Evolutionary conservation across 257 asterid species (phyloP).

Genomic region (Solanum neorickii): DNA sequence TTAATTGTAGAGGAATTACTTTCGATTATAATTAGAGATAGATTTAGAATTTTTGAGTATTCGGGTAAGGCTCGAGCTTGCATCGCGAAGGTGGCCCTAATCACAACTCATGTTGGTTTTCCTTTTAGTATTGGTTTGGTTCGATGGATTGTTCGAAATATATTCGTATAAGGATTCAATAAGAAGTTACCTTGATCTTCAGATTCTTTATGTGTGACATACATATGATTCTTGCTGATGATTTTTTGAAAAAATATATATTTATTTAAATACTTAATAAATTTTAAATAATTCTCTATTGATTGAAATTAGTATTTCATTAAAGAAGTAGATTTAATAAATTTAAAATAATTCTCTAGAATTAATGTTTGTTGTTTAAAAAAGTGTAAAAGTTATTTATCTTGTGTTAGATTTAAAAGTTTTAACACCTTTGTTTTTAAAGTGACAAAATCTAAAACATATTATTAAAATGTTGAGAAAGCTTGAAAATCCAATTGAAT

Average conservation of each 20-base stretch:
- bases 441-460: background rate
- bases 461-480: background rate
- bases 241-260: background rate
- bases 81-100: background rate
- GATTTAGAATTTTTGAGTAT: no score
- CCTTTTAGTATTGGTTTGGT: background rate
- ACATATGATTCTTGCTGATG: background rate
- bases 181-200: background rate
- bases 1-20: no score
- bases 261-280: no score
- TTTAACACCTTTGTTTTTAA: background rate
- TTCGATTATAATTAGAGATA: no score
- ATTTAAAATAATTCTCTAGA: no score
- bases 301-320: no score
- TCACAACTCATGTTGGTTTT: background rate
- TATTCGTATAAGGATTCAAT: background rate
- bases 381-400: background rate
- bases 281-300: no score
- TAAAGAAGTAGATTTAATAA: background rate
- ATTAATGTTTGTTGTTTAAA: no score
- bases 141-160: background rate
- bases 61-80: background rate
- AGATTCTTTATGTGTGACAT: background rate
- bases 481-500: background rate
- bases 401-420: background rate